phyloP scores from a whole-genome alignment of 2,329 filamentous ascomycete species.

The Fusarium sororula region DNA sequence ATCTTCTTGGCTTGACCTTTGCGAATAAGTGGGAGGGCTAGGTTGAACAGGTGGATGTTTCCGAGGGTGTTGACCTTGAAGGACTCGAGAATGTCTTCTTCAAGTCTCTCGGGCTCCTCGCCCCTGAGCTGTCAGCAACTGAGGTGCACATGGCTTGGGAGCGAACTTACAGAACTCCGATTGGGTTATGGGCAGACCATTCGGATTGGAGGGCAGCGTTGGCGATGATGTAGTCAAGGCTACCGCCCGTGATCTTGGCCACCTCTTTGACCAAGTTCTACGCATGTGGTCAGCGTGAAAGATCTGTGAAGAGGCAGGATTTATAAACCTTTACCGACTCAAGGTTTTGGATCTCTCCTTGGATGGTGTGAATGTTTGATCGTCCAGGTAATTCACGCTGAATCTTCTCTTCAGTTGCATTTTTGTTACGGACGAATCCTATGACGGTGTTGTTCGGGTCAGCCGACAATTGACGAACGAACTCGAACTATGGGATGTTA shows the following conservation, averaged over 20 bases:
- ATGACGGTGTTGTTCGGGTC: constrained; percentile 52
- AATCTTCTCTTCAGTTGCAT: constrained; percentile 51
- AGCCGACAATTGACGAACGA: constrained; percentile 54
- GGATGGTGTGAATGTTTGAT: constrained; percentile 25
- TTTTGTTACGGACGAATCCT: constrained; percentile 56
- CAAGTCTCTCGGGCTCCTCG: constrained; percentile 12
- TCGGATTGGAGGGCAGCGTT: constrained; percentile 55
- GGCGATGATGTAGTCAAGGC: constrained; percentile 62
- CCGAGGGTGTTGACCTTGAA: constrained; percentile 62
- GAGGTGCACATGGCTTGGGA: background rate
- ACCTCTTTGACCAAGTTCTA: constrained; percentile 40
- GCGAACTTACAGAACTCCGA: constrained; percentile 14
- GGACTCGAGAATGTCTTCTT: constrained; percentile 19
- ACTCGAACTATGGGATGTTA: constrained; percentile 35
- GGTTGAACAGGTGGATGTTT: constrained; percentile 61
- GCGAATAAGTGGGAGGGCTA: constrained; percentile 62
- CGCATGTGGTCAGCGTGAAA: too few species aligned
- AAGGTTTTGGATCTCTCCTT: constrained; percentile 16
- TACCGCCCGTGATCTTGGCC: constrained; percentile 47
- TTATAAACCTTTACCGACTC: constrained; percentile 10
- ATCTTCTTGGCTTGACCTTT: constrained; percentile 64
- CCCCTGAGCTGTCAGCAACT: background rate
- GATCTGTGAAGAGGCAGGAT: accelerated
- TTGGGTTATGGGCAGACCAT: constrained; percentile 36
- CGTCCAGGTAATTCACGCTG: constrained; percentile 41